phyloP scores from a whole-genome alignment of 2,329 filamentous ascomycete species.

The Torrubiella hemipterigena region DNA sequence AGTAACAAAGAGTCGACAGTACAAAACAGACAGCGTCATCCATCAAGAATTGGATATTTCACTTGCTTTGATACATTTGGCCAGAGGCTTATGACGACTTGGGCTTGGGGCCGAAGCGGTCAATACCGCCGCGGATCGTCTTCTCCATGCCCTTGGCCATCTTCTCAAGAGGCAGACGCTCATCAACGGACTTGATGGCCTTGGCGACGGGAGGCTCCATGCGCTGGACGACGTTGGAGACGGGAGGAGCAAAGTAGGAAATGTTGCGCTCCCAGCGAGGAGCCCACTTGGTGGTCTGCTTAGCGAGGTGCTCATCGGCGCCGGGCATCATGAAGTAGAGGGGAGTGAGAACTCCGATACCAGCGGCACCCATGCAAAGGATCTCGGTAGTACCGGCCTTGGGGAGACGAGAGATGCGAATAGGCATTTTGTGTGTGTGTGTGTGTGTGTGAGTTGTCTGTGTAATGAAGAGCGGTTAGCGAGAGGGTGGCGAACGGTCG shows the following conservation, averaged over 20 bases:
- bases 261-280: slow-evolving; percentile 48
- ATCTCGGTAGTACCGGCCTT: slow-evolving; percentile 34
- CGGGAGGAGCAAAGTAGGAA: slow-evolving; percentile 36
- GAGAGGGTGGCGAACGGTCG: no score
- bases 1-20: slow-evolving; percentile 4
- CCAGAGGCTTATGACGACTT: background rate
- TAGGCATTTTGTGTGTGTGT: slow-evolving; percentile 29
- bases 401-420: slow-evolving; percentile 34
- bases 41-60: no score
- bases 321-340: slow-evolving; percentile 46
- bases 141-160: slow-evolving; percentile 36
- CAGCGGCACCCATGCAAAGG: slow-evolving; percentile 40
- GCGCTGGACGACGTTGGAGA: slow-evolving; percentile 33
- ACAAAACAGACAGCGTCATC: no score
- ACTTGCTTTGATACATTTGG: background rate
- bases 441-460: slow-evolving; percentile 4
- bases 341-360: slow-evolving; percentile 40
- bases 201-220: slow-evolving; percentile 34
- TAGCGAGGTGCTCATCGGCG: slow-evolving; percentile 39
- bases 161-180: slow-evolving; percentile 35
- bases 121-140: slow-evolving; percentile 34
- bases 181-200: slow-evolving; percentile 32
- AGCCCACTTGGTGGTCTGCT: slow-evolving; percentile 45
- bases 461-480: no score
- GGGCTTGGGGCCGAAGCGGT: slow-evolving; percentile 20